phyloP scores from a whole-genome alignment of 305 asterid genomes.

The Solanum aculeatissimum region DNA sequence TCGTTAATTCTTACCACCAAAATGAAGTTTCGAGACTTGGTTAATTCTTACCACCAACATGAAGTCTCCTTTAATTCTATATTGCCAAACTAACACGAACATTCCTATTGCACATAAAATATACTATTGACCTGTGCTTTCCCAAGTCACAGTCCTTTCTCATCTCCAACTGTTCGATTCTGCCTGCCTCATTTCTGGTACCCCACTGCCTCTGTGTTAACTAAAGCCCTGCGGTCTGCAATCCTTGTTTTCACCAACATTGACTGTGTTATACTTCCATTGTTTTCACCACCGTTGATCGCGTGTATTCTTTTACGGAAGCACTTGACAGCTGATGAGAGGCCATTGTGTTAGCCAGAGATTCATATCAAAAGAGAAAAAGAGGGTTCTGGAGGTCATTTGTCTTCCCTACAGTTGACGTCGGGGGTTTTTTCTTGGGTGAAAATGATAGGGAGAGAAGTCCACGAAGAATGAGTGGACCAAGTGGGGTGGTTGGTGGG shows the following conservation, averaged over 20 bases:
- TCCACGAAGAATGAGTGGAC: not conserved
- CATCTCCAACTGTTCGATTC: not conserved
- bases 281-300: not conserved
- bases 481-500: not conserved
- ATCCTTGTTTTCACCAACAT: not conserved
- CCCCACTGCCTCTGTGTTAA: not conserved
- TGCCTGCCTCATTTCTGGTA: not conserved
- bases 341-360: not conserved
- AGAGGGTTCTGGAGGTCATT: not conserved
- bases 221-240: not conserved
- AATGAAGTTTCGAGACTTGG: not conserved
- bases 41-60: not conserved
- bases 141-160: not conserved
- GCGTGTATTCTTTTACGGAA: not conserved
- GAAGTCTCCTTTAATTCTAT: not conserved
- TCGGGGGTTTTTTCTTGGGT: not conserved
- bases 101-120: not conserved
- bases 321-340: not conserved
- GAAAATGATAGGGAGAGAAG: not conserved
- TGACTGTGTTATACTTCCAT: not conserved
- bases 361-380: not conserved
- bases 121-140: not conserved
- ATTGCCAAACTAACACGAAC: not conserved
- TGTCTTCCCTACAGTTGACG: not conserved
- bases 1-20: not conserved